These are phyloP conservation scores for Cercophora samala DNA, from an alignment of 495 filamentous ascomycete species.

Conservation along the genomic window DNA sequence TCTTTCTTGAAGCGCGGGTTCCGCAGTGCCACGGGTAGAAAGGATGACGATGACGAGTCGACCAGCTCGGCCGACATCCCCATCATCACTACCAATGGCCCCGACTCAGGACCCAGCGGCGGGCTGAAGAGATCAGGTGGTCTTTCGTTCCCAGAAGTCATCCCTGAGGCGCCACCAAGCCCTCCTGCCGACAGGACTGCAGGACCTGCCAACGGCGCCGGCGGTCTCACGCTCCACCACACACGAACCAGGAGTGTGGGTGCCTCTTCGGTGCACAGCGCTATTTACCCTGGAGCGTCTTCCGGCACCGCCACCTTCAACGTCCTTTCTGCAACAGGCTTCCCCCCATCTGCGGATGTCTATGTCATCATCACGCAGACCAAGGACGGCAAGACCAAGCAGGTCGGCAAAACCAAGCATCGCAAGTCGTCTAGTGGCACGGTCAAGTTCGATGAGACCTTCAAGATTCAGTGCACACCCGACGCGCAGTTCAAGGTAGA, in stretches of 20 bases:
- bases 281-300: conserved; percentile 54
- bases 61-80: conserved; percentile 42
- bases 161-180: conserved; percentile 30
- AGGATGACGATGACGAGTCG: conserved; percentile 47
- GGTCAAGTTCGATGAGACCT: conserved; percentile 71
- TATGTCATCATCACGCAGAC: conserved; percentile 71
- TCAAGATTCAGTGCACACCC: conserved; percentile 71
- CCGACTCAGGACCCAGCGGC: conserved; percentile 32
- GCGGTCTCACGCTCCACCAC: conserved; percentile 48
- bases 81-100: conserved; percentile 41
- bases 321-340: conserved; percentile 75
- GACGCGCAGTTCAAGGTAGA: conserved; percentile 83
- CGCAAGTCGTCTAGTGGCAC: conserved; percentile 61
- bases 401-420: conserved; percentile 83
- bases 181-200: conserved; percentile 35
- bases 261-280: conserved; percentile 55
- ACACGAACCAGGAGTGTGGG: conserved; percentile 66
- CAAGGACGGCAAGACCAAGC: conserved; percentile 60
- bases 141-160: conserved; percentile 26
- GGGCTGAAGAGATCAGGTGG: conserved; percentile 36
- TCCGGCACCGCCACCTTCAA: conserved; percentile 77
- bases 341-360: conserved; percentile 71
- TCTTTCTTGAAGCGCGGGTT: conserved; percentile 81
- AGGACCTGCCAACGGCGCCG: conserved; percentile 31
- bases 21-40: conserved; percentile 47